Base-by-base conservation (phyloP, 2,329 filamentous ascomycete genomes). In the Aspergillus sp. region DNA sequence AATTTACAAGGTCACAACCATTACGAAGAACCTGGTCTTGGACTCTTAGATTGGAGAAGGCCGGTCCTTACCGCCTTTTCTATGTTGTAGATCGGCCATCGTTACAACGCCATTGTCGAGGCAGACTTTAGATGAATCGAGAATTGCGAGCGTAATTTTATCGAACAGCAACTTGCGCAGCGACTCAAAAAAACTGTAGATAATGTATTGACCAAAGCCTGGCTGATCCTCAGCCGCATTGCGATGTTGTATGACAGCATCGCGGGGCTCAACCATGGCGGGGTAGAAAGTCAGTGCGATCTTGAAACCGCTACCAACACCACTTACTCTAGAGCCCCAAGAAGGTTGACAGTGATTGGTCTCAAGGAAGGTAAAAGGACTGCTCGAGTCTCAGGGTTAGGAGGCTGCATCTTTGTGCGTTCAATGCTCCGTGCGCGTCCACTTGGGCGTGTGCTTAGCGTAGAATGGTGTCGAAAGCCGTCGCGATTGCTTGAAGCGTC, bases 401-500 rank as follows among this genome's bases (percentile, higher is more conserved):
- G 43, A 52, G 22, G 3, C 43, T 41, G 22, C 22, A 54, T 34
- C 23, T 25, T 3, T 9, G 45, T 45, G 30, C 31, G 38, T 19
- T 13, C 7, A 52, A 17, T 34, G 55, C 23, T 45, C 48, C 55
- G 13, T 57, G 38, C 31, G 48, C 46, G 55, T 48, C 55, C 48
- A 46, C 48, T 46, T 49, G 23, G 23, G 31, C 55, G 56, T 59
- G 31, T 43, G 50, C 51, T 38, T 28, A 60, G 31, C 46, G 57
- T 66, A 62, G 66, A 68, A 69, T 48, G 52, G 57, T 60, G 60
- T 67, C 63, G 72, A 74, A 72, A 34, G 60, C 55, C 34, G 60
- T 70, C 64, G 72, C 62, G 55, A 57, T 47, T 63, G 55, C 66
- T 54, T 65, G 72, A 74, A 73, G 62, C 69, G 54, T 69, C 70